Conservation (phyloP, 2,329 filamentous ascomycete species). For the Arthrobotrys sphaeroides region DNA sequence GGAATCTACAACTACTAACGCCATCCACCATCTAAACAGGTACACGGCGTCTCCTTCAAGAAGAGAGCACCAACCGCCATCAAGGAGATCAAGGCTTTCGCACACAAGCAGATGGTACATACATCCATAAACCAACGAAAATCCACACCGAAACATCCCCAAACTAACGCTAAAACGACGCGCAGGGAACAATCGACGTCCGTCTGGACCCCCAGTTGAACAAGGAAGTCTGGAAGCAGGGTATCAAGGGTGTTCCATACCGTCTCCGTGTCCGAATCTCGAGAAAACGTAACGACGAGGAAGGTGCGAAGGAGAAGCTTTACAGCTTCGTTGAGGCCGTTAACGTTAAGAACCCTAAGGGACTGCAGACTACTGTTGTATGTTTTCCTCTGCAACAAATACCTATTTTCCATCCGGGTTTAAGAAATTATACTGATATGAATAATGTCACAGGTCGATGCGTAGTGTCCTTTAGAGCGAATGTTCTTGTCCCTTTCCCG, state of each 20-base stretch:
- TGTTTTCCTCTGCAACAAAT: not conserved
- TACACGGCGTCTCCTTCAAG: slow-evolving; percentile 99
- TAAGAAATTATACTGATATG: not conserved
- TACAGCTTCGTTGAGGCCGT: slow-evolving; percentile 99
- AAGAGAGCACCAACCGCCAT: slow-evolving; percentile 98
- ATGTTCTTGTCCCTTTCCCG: slow-evolving; percentile 28
- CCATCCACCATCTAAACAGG: slow-evolving; percentile 67
- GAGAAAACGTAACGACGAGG: slow-evolving; percentile 99
- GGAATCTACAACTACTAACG: slow-evolving; percentile 36
- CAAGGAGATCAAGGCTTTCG: slow-evolving; percentile 99
- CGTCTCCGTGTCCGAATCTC: slow-evolving; percentile 97
- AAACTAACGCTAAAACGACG: slow-evolving; percentile 55
- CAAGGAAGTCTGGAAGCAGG: slow-evolving; percentile 99
- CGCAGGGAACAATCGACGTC: slow-evolving; percentile 92
- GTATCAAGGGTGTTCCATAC: slow-evolving; percentile 98
- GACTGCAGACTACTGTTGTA: slow-evolving; percentile 90
- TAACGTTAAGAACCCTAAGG: slow-evolving; percentile 99
- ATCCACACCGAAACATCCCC: not conserved
- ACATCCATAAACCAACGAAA: not conserved
- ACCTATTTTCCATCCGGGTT: not conserved
- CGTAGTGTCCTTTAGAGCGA: slow-evolving; percentile 31
- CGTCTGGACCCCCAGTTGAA: slow-evolving; percentile 98
- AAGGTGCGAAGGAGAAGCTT: slow-evolving; percentile 98
- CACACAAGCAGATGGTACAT: slow-evolving; percentile 93
- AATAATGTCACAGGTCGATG: slow-evolving; percentile 22